Base-by-base conservation (phyloP, 2,329 filamentous ascomycete genomes). In the Paracamarosporium sp. region DNA sequence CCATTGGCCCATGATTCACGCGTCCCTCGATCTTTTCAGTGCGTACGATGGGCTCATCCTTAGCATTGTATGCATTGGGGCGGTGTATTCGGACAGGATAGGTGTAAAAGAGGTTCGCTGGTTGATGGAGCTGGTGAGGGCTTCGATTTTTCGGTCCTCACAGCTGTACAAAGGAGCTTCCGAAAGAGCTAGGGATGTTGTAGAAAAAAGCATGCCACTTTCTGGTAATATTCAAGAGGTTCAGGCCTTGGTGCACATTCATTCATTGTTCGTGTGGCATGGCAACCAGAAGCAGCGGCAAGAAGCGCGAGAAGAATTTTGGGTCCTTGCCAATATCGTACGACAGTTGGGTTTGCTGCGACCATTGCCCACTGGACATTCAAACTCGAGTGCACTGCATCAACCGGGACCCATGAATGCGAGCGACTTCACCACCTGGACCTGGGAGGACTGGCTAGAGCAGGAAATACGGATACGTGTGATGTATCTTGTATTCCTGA, bases 1-100 rank as follows among this genome's bases (percentile, higher is more conserved):
- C 59, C 90, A 93, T 74, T 91, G 90, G 79, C 87, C 89, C 20
- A 83, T 90, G 64, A 82, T 92, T 51, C 89, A 93, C 70, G 83
- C 89, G 33, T 90, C 89, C 8, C 91, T 92, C 76, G 84, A 87
- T 69, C 84, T 90, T 52, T 80, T 84, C 60, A 83, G 88, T 60
- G 85, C 87, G 45, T 87, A 89, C 71, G 86, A 88, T 59, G 87
- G 88, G 62, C 81, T 92, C 59, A 79, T 91, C 48, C 82, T 90
- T 58, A 83, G 84, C 60, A 90, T 93, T 81, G 87, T 90, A 68
- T 91, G 88, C 71, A 82, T 91, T 66, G 90, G 90, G 35, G 89
- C 90, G 38, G 90, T 90, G 56, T 93, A 92, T 75, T 91, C 90
- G 50, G 83, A 89, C 53, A 82, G 82, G 59, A 78, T 90, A 60